Conservation (phyloP, 164 flowering plant genomes). For the Houttuynia cordata region DNA sequence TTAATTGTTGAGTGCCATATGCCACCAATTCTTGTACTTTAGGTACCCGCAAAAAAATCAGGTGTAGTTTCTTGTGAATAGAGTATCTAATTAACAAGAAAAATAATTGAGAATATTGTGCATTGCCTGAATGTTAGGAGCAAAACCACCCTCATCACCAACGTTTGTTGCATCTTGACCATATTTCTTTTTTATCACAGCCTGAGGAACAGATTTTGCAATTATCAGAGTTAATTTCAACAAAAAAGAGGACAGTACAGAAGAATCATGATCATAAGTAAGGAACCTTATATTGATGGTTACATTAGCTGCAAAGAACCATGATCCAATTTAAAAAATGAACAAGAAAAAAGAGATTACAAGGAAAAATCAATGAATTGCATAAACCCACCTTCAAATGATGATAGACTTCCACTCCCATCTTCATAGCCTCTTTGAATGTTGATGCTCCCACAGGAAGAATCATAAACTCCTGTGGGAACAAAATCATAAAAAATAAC, state of each 20-base stretch:
- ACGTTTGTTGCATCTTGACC: slow-evolving; percentile 41
- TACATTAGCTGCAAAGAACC: too few species aligned
- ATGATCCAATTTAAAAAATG: neutral
- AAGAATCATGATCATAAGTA: too few species aligned
- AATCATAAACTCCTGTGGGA: slow-evolving; percentile 35
- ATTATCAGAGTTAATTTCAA: too few species aligned
- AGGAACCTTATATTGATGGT: too few species aligned
- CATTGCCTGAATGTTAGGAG: slow-evolving; percentile 36
- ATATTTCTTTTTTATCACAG: slow-evolving; percentile 38
- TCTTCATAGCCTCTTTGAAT: slow-evolving; percentile 41
- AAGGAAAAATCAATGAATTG: neutral
- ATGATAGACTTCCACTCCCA: slow-evolving; percentile 43
- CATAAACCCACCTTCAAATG: slow-evolving; percentile 20
- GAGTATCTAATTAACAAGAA: neutral
- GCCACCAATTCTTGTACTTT: too few species aligned
- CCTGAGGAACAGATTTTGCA: slow-evolving; percentile 7
- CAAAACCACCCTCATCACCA: slow-evolving; percentile 46
- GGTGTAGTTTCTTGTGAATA: too few species aligned
- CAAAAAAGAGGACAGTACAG: too few species aligned
- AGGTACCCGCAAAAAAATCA: too few species aligned
- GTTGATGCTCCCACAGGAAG: slow-evolving; percentile 39
- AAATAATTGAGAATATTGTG: neutral
- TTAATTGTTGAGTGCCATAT: too few species aligned
- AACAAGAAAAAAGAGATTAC: neutral
- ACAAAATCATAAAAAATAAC: neutral